These are phyloP conservation scores for Apiospora saccharicola DNA, from an alignment of 2,329 filamentous ascomycete genomes.

Conservation along the genomic window DNA sequence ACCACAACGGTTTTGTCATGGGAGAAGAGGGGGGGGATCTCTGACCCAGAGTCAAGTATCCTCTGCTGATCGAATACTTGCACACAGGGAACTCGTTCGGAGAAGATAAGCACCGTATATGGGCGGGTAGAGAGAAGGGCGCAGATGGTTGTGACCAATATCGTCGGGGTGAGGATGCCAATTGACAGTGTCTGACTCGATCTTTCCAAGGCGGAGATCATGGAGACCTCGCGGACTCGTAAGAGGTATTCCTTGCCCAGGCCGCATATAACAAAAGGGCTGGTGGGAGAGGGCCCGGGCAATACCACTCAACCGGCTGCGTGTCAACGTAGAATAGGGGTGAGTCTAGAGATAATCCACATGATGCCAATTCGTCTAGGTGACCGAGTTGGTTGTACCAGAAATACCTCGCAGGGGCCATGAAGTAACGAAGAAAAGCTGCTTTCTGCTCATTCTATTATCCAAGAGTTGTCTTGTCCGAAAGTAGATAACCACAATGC, in stretches of 20 bases:
- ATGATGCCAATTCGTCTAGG: neutral
- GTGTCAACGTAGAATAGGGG: neutral
- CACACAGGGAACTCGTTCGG: too few relatives aligned
- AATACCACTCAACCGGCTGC: neutral
- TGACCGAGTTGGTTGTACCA: neutral
- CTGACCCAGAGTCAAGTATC: too few relatives aligned
- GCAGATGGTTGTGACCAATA: slow-evolving; percentile 64
- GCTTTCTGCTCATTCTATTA: neutral
- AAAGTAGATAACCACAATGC: neutral
- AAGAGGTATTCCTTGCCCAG: slow-evolving; percentile 19
- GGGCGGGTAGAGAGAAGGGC: slow-evolving; percentile 66
- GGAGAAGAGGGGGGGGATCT: neutral
- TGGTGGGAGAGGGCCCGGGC: neutral
- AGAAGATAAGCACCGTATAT: slow-evolving; percentile 48
- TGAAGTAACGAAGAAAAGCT: neutral
- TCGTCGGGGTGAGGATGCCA: slow-evolving; percentile 63
- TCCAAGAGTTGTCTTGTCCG: too few relatives aligned
- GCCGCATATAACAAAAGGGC: too few relatives aligned
- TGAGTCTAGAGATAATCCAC: neutral
- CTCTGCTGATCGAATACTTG: too few relatives aligned
- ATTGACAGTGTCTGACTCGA: slow-evolving; percentile 47
- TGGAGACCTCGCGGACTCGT: slow-evolving; percentile 43
- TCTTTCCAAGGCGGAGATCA: slow-evolving; percentile 50
- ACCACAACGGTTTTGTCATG: slow-evolving; percentile 28
- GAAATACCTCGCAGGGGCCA: neutral